Evolutionary conservation across 108 stramenopile species (phyloP).

Genomic region (Conticribra weissflogii): DNA sequence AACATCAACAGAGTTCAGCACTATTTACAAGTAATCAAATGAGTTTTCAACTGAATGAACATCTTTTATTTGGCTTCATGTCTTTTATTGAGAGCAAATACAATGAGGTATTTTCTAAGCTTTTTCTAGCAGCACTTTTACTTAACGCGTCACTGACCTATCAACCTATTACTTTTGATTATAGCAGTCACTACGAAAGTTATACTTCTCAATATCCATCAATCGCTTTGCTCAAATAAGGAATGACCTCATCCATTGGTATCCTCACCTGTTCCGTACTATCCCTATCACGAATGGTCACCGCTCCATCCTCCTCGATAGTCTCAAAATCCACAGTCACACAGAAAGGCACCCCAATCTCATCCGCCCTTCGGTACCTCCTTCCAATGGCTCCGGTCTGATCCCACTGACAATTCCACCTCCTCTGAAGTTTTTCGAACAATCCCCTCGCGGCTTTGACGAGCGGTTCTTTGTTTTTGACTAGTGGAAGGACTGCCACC

Average conservation of each 20-base stretch:
- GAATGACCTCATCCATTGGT: constrained; percentile 85
- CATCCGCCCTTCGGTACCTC: constrained; percentile 91
- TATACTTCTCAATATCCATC: constrained; percentile 80
- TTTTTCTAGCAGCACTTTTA: too few relatives aligned
- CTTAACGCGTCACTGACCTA: too few relatives aligned
- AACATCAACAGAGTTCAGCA: too few relatives aligned
- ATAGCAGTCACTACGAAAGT: too few relatives aligned
- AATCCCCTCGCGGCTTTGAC: constrained; percentile 78
- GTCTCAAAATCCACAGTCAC: constrained; percentile 98
- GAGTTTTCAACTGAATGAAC: too few relatives aligned
- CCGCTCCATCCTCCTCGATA: constrained; percentile 87
- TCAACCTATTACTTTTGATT: too few relatives aligned
- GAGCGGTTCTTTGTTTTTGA: constrained; percentile 94
- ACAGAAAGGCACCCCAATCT: constrained; percentile 96
- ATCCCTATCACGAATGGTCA: constrained; percentile 96
- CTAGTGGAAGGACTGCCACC: constrained; percentile 91
- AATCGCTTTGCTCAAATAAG: constrained; percentile 80
- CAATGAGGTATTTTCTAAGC: too few relatives aligned
- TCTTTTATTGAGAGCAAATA: too few relatives aligned
- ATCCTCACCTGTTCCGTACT: constrained; percentile 93
- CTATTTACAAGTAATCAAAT: too few relatives aligned
- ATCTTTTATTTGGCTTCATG: too few relatives aligned
- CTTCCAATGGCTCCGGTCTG: constrained; percentile 92
- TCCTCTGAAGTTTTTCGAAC: constrained; percentile 68
- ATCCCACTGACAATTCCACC: constrained; percentile 90